These are phyloP conservation scores for Kappamyces sp. DNA, from an alignment of 192 early-diverging fungal species.

Conservation along the genomic window DNA sequence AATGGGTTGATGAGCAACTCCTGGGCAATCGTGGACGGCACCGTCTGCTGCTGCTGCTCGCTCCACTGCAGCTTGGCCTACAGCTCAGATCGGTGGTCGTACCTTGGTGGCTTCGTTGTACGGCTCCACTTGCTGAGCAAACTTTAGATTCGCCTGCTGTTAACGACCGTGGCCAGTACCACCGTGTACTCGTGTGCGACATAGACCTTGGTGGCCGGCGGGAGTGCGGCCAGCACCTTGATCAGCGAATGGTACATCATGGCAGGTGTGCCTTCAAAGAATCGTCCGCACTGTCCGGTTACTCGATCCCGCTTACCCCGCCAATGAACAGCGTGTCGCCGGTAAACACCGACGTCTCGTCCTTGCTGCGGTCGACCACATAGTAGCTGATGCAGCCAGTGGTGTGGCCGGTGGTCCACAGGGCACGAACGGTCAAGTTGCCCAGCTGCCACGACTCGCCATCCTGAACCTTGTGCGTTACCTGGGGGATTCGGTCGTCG, in stretches of 20 bases:
- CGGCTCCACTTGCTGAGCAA: slow-evolving; percentile 72
- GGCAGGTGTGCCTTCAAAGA: slow-evolving; percentile 85
- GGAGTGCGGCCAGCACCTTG: slow-evolving; percentile 61
- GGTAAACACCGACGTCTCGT: slow-evolving; percentile 76
- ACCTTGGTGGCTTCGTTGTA: slow-evolving; percentile 54
- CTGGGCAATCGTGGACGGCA: slow-evolving; percentile 84
- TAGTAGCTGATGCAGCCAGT: slow-evolving; percentile 78
- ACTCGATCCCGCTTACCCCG: slow-evolving; percentile 19
- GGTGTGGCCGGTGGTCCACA: slow-evolving; percentile 85
- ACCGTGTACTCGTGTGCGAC: slow-evolving; percentile 90
- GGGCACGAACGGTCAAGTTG: slow-evolving; percentile 56
- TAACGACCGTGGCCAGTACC: slow-evolving; percentile 26
- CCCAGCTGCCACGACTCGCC: slow-evolving; percentile 72
- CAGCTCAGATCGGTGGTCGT: no score
- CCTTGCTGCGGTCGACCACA: slow-evolving; percentile 49
- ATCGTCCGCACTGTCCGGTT: slow-evolving; percentile 64
- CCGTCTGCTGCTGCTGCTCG: slow-evolving; percentile 41
- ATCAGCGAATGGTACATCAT: slow-evolving; percentile 81
- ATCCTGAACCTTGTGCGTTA: slow-evolving; percentile 68
- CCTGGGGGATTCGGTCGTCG: slow-evolving; percentile 76
- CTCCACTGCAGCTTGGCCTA: slow-evolving; percentile 56
- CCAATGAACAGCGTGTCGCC: slow-evolving; percentile 81
- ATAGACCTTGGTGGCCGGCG: slow-evolving; percentile 76
- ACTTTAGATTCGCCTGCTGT: slow-evolving; percentile 44
- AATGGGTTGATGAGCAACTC: slow-evolving; percentile 84